A percentile compares a stretch with the other conserved stretches of the same genome.
Evolutionary conservation across 1,139 yeast genomes (phyloP).

Genomic region (Taiozyma onychis): DNA sequence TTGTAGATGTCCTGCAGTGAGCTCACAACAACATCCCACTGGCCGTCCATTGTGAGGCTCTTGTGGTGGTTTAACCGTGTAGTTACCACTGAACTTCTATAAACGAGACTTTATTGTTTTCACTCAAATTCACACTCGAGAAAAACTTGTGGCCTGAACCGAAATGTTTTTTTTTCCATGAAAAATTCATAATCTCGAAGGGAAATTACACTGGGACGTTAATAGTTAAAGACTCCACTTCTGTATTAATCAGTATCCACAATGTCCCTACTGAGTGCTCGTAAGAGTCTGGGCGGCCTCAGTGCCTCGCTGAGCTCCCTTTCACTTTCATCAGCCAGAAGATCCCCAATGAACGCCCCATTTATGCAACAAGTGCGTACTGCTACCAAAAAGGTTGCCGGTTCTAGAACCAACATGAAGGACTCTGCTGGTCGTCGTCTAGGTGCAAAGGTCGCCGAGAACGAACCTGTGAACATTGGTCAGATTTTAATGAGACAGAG

Average conservation of each 20-base stretch:
- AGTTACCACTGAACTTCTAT: no score
- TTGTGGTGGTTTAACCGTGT: no score
- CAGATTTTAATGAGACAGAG: conserved; percentile 91
- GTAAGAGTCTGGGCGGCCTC: conserved; percentile 3
- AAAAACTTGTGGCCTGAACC: background rate
- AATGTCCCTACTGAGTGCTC: background rate
- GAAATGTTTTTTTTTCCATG: background rate
- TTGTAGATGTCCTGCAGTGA: conserved; percentile 65
- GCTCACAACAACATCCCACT: conserved; percentile 64
- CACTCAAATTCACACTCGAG: no score
- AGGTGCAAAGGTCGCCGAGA: conserved; percentile 84
- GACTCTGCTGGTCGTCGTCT: conserved; percentile 95
- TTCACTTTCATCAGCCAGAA: conserved; percentile 7
- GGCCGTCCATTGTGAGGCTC: conserved; percentile 33
- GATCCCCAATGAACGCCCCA: conserved; percentile 2
- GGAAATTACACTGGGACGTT: no score
- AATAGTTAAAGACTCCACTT: no score
- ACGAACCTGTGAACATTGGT: conserved; percentile 62
- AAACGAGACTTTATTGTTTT: background rate
- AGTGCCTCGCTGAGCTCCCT: conserved; percentile 8
- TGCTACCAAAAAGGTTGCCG: conserved; percentile 92
- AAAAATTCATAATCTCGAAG: background rate
- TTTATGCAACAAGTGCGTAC: conserved; percentile 55
- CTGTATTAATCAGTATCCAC: no score
- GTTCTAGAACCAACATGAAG: conserved; percentile 87